Percentiles rank a stretch among this genome's conserved stretches.
These are phyloP conservation scores for Termitomyces sp. DNA, from an alignment of 768 basidiomycete genomes.

Conservation along the genomic window DNA sequence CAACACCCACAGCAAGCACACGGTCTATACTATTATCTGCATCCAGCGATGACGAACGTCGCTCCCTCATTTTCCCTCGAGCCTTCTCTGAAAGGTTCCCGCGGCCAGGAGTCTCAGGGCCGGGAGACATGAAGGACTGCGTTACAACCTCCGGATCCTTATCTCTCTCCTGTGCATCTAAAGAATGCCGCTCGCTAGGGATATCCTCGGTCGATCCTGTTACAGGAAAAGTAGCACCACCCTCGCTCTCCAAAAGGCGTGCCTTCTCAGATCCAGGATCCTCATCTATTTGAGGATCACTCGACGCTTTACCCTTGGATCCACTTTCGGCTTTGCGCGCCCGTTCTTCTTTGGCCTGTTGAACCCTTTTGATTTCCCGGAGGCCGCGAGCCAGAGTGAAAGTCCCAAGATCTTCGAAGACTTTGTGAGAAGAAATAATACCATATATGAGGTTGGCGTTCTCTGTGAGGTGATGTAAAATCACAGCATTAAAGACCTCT, in stretches of 20 bases:
- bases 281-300: slow-evolving; percentile 26
- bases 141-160: slow-evolving; percentile 28
- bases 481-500: slow-evolving; percentile 85
- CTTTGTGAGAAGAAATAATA: slow-evolving; percentile 76
- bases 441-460: slow-evolving; percentile 89
- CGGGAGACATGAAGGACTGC: slow-evolving; percentile 38
- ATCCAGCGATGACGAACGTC: slow-evolving; percentile 50
- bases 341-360: slow-evolving; percentile 70
- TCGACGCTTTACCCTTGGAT: slow-evolving; percentile 32
- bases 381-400: slow-evolving; percentile 87
- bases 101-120: slow-evolving; percentile 28
- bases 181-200: slow-evolving; percentile 9
- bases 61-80: slow-evolving; percentile 85
- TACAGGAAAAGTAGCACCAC: slow-evolving; percentile 19
- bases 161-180: slow-evolving; percentile 14
- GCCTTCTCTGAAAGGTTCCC: slow-evolving; percentile 73
- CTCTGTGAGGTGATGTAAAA: slow-evolving; percentile 70
- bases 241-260: slow-evolving; percentile 54
- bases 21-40: slow-evolving; percentile 54
- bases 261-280: slow-evolving; percentile 61
- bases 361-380: slow-evolving; percentile 73
- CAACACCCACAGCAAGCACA: slow-evolving; percentile 63
- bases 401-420: slow-evolving; percentile 86
- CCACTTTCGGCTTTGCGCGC: slow-evolving; percentile 30
- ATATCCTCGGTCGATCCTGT: slow-evolving; percentile 15